Conservation (phyloP, 2,329 filamentous ascomycete genomes). For the Blumeriella jaapii region DNA sequence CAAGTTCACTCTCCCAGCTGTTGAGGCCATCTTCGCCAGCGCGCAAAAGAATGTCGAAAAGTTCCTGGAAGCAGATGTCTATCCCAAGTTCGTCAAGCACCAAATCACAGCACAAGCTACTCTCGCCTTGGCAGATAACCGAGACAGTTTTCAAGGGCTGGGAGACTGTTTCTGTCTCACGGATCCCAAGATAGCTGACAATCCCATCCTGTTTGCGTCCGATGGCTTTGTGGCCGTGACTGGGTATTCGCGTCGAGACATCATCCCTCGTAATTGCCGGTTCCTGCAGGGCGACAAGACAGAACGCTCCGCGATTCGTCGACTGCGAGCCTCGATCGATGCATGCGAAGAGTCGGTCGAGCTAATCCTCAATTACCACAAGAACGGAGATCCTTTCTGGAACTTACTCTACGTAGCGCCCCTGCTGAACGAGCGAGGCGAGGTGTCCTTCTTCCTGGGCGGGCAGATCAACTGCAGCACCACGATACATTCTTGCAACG, state of each 20-base stretch:
- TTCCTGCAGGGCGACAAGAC: constrained; percentile 39
- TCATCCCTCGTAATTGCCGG: constrained; percentile 37
- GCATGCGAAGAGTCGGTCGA: constrained; percentile 36
- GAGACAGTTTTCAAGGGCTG: constrained; percentile 38
- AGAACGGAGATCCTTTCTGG: constrained; percentile 42
- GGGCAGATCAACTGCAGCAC: constrained; percentile 47
- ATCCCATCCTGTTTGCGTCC: constrained; percentile 38
- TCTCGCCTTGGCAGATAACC: constrained; percentile 32
- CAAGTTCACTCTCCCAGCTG: constrained; percentile 22
- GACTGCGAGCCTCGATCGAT: constrained; percentile 33
- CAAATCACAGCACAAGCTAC: constrained; percentile 37
- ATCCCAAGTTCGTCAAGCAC: constrained; percentile 40
- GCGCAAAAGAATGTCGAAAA: constrained; percentile 34
- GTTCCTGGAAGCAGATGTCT: constrained; percentile 35
- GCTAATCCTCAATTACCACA: constrained; percentile 39
- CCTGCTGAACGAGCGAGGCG: constrained; percentile 36
- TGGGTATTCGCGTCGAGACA: constrained; percentile 36
- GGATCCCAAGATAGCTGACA: constrained; percentile 37
- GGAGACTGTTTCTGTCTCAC: constrained; percentile 48
- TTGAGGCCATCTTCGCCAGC: constrained; percentile 29
- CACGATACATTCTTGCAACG: constrained; percentile 37
- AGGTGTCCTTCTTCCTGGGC: constrained; percentile 41
- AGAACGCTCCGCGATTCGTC: constrained; percentile 31
- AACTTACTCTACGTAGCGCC: constrained; percentile 45
- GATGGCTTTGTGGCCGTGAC: constrained; percentile 42